Evolutionary conservation across 495 filamentous ascomycete genomes (phyloP).

Genomic region (Thermochaetoides thermophila): DNA sequence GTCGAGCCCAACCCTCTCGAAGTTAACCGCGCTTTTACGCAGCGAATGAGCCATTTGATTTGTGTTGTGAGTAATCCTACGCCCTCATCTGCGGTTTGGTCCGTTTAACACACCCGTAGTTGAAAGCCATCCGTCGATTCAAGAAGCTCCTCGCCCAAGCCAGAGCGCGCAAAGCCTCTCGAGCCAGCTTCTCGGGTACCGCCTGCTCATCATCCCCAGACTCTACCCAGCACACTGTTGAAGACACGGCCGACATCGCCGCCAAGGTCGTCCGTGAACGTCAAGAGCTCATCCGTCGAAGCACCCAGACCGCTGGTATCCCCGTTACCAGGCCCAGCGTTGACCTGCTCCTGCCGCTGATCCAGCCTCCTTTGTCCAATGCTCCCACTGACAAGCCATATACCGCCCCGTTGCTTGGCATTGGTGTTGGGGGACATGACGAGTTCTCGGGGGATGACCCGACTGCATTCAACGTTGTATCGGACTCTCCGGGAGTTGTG

Average conservation of each 20-base stretch:
- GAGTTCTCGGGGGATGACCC: conserved; percentile 13
- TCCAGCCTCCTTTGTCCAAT: not conserved
- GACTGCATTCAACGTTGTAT: conserved; percentile 38
- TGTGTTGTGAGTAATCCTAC: conserved; percentile 50
- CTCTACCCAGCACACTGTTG: conserved; percentile 6
- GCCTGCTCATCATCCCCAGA: conserved; percentile 14
- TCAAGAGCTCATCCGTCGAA: conserved; percentile 23
- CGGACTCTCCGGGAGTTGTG: conserved; percentile 66
- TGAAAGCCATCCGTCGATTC: conserved; percentile 85
- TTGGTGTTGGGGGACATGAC: conserved; percentile 46
- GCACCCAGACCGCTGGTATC: conserved; percentile 6
- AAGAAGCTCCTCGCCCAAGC: conserved; percentile 35
- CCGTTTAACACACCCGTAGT: too few relatives aligned
- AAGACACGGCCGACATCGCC: conserved; percentile 24
- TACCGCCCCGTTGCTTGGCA: conserved; percentile 49
- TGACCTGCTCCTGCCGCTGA: conserved; percentile 18
- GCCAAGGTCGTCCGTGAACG: conserved; percentile 25
- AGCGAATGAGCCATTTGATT: conserved; percentile 67
- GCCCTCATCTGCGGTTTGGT: conserved; percentile 8
- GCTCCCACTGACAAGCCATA: not conserved
- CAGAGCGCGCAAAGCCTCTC: not conserved
- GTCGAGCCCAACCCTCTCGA: conserved; percentile 82
- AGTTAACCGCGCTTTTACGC: conserved; percentile 78
- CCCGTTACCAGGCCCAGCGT: conserved; percentile 18
- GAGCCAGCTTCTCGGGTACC: conserved; percentile 19